Percentiles rank a stretch among this genome's conserved stretches.
Conservation (phyloP, 164 flowering plant species). For the Cinnamomum chago region DNA sequence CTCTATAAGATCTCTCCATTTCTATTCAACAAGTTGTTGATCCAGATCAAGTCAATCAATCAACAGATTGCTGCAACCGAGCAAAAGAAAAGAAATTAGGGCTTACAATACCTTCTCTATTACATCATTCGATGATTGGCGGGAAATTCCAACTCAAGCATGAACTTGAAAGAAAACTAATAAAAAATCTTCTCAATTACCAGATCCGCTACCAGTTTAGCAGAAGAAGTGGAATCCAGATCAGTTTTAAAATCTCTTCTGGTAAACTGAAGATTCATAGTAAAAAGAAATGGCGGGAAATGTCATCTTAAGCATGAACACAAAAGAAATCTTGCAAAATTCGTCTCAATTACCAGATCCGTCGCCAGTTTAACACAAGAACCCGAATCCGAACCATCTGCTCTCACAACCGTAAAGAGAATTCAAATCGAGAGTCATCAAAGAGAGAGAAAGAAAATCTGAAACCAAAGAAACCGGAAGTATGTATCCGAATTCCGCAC, state of each 20-base stretch:
- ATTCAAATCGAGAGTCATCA: background rate
- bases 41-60: background rate
- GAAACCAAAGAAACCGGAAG: background rate
- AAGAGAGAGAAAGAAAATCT: background rate
- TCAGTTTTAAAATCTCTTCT: background rate
- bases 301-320: background rate
- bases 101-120: background rate
- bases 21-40: background rate
- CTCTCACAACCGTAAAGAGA: background rate
- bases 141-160: background rate
- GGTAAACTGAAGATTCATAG: background rate
- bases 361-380: background rate
- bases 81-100: background rate
- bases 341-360: background rate
- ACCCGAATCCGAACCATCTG: background rate
- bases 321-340: background rate
- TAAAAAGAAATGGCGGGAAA: background rate
- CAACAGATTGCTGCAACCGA: background rate
- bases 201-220: background rate
- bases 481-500: no score
- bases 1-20: slow-evolving; percentile 54
- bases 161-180: background rate
- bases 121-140: background rate
- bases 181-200: background rate
- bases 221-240: background rate